A percentile compares a stretch with the other conserved stretches of the same genome.
Evolutionary conservation across 2,329 filamentous ascomycete species (phyloP).

Genomic region (Claviceps sp.): DNA sequence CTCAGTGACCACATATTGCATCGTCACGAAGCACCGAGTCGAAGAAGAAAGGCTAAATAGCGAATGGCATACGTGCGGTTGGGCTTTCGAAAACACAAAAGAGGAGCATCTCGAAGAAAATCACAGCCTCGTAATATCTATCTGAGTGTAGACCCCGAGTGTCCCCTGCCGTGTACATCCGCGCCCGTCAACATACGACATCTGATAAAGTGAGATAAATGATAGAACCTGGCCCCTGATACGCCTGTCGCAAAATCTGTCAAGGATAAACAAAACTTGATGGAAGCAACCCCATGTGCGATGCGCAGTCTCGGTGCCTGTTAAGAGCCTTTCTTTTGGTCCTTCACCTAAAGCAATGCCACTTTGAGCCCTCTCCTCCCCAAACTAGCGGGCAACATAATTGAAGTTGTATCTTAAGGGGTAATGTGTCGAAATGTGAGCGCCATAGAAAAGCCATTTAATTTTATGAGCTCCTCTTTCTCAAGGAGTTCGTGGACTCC

Average conservation of each 20-base stretch:
- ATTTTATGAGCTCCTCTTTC: conserved; percentile 4
- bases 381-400: conserved; percentile 17
- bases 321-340: neutral
- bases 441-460: neutral
- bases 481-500: no score
- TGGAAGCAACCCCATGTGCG: conserved; percentile 3
- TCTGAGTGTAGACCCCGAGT: neutral
- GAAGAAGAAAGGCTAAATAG: no score
- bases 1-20: no score
- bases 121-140: neutral
- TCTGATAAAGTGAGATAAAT: conserved; percentile 1
- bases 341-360: conserved; percentile 11
- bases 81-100: neutral
- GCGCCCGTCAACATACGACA: neutral
- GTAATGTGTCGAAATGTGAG: neutral
- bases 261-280: conserved; percentile 9
- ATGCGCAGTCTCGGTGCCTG: neutral
- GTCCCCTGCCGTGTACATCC: neutral
- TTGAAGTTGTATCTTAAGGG: conserved; percentile 3
- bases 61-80: no score
- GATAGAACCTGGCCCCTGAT: conserved; percentile 1
- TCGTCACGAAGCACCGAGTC: no score
- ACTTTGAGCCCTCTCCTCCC: conserved; percentile 10
- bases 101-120: neutral
- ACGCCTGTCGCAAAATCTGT: conserved; percentile 7